Evolutionary conservation across 495 filamentous ascomycete species (phyloP).

Genomic region (Hypoxylon lienhwacheense): DNA sequence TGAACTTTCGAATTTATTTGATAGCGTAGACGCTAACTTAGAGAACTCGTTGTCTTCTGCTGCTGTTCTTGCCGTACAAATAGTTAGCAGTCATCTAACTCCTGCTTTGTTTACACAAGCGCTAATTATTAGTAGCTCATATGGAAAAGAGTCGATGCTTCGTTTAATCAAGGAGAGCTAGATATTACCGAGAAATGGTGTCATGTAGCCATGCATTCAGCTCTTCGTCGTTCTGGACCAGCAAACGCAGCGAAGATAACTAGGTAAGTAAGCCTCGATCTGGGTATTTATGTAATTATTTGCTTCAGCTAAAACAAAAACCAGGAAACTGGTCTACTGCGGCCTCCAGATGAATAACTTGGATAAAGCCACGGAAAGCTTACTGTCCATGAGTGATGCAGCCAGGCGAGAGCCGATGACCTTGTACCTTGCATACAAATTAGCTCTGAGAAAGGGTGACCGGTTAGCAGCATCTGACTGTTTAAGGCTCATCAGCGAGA

Average conservation of each 20-base stretch:
- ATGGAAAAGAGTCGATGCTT: slow-evolving; percentile 72
- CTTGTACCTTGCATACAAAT: slow-evolving; percentile 72
- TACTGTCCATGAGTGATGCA: slow-evolving; percentile 61
- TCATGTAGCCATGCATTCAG: slow-evolving; percentile 61
- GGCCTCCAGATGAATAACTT: slow-evolving; percentile 59
- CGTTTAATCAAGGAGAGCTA: slow-evolving; percentile 55
- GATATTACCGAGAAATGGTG: slow-evolving; percentile 71
- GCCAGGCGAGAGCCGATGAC: slow-evolving; percentile 63
- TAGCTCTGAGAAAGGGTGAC: slow-evolving; percentile 64
- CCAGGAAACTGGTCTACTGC: slow-evolving; percentile 72
- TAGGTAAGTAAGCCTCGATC: slow-evolving; percentile 59
- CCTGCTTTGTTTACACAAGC: neutral
- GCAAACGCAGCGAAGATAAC: slow-evolving; percentile 67
- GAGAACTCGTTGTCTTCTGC: slow-evolving; percentile 50
- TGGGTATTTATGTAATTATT: neutral
- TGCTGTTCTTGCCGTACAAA: slow-evolving; percentile 70
- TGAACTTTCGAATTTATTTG: slow-evolving; percentile 24
- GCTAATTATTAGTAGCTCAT: slow-evolving; percentile 58
- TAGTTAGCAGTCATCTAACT: slow-evolving; percentile 48
- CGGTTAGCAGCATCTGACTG: slow-evolving; percentile 52
- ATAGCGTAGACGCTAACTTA: slow-evolving; percentile 26
- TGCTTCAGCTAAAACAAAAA: slow-evolving; percentile 7
- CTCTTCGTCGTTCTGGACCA: slow-evolving; percentile 66
- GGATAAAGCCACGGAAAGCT: slow-evolving; percentile 55
- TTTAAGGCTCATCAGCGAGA: slow-evolving; percentile 29